Percentiles rank a stretch among this genome's conserved stretches.
Evolutionary conservation across 2,329 filamentous ascomycete genomes (phyloP).

Genomic region (Trichophyton schoenleinii): DNA sequence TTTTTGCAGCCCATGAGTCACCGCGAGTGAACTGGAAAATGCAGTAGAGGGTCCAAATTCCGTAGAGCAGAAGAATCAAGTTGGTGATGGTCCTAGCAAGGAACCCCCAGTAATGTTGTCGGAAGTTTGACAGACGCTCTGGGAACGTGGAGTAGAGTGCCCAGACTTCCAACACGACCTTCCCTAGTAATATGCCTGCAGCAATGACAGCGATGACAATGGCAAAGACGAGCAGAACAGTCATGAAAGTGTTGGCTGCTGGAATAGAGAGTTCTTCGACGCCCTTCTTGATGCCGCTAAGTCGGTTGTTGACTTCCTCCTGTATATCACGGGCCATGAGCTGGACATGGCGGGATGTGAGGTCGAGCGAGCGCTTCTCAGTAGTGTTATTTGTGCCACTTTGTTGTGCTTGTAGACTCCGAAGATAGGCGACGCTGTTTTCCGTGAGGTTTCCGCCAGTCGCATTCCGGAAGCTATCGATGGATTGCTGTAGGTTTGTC

Average conservation of each 20-base stretch:
- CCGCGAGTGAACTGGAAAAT: conserved; percentile 89
- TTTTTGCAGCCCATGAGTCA: conserved; percentile 86
- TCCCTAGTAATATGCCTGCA: conserved; percentile 76
- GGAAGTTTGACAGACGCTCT: conserved; percentile 65
- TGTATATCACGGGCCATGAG: conserved; percentile 32
- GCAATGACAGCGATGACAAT: conserved; percentile 75
- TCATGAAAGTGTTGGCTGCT: conserved; percentile 90
- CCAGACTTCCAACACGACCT: conserved; percentile 84
- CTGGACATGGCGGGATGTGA: conserved; percentile 37
- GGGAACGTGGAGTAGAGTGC: conserved; percentile 82
- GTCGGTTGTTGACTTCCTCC: conserved; percentile 38
- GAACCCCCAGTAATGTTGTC: conserved; percentile 91
- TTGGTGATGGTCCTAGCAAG: conserved; percentile 81
- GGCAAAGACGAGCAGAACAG: conserved; percentile 73
- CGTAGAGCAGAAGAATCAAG: conserved; percentile 81
- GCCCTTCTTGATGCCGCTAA: conserved; percentile 68
- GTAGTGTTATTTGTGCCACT: conserved; percentile 42
- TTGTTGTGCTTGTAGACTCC: conserved; percentile 58
- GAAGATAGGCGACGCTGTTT: conserved; percentile 63
- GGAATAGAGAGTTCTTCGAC: conserved; percentile 77
- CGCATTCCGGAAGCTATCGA: conserved; percentile 65
- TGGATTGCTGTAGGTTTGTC: conserved; percentile 63
- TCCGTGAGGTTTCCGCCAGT: conserved; percentile 80
- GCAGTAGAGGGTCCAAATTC: conserved; percentile 90
- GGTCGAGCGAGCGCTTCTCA: conserved; percentile 44